These are phyloP conservation scores for Zelopaecilomyces penicillatus DNA, from an alignment of 2,329 filamentous ascomycete genomes.

Conservation along the genomic window DNA sequence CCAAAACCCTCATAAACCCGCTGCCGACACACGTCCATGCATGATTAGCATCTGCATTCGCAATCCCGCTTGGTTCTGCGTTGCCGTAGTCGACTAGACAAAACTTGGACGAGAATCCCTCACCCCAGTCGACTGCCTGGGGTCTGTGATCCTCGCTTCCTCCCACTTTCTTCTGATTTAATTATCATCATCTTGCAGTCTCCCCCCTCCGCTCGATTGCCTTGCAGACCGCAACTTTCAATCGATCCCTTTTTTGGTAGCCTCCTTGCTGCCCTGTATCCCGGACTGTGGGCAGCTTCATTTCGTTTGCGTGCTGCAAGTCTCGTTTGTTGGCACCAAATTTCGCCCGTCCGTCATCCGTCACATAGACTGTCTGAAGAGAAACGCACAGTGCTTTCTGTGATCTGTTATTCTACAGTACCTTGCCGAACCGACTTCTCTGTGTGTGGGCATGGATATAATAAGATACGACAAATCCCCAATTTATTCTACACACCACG, in stretches of 20 bases:
- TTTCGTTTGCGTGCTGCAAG: not conserved
- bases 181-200: not conserved
- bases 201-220: not conserved
- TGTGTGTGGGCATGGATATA: too few relatives aligned
- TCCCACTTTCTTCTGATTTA: not conserved
- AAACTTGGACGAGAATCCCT: not conserved
- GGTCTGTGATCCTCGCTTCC: too few relatives aligned
- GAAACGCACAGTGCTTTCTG: slow-evolving; percentile 1
- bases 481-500: too few relatives aligned
- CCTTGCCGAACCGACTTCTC: not conserved
- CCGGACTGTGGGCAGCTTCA: not conserved
- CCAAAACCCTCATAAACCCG: slow-evolving; percentile 1
- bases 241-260: slow-evolving; percentile 2
- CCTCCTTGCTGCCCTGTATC: not conserved
- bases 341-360: not conserved
- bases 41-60: slow-evolving; percentile 4
- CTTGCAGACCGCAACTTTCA: slow-evolving; percentile 6
- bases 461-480: too few relatives aligned
- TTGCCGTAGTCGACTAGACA: not conserved
- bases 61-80: slow-evolving; percentile 8
- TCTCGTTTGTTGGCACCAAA: not conserved
- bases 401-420: not conserved
- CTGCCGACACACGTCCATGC: slow-evolving; percentile 3
- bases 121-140: not conserved
- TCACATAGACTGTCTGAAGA: not conserved